Base-by-base conservation (phyloP, 2,329 filamentous ascomycete species). In the Cyclaneusma minus region DNA sequence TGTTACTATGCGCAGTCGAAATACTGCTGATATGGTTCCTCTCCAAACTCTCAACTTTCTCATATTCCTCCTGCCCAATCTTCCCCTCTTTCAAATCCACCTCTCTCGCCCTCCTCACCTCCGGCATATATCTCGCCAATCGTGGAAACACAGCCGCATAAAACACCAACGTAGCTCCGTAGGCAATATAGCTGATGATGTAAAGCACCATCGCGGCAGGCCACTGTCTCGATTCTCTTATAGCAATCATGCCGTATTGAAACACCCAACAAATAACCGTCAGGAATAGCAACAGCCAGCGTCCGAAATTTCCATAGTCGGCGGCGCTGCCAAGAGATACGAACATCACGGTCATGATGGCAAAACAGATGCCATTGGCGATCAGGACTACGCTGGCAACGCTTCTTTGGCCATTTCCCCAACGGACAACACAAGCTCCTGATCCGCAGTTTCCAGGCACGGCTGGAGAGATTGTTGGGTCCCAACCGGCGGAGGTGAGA, bases 1-100 rank as follows among this genome's bases (percentile, higher is more conserved):
- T 54, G 27, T 55, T 55, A 16, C 50, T 53, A 29, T 56, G 52
- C 2, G 51, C 51, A n/a, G 51, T 55, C 3, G 50, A 55, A 6
- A 54, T 44, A 27, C 49, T 54, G 34, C 51, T 53, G 22, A 55
- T 52, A 30, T 55, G 52, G 23, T 54, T 55, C 14, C 43, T 41
- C 27, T 55, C 52, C 32, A 56, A 32, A 7, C 52, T 55, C 29
- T 55, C 51, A 22, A 55, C 47, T 7, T 40, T 45, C 35, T 55
- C 52, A 25, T 55, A 56, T 29, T 52, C 48, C 12, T 41, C 21
- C 31, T 51, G 47, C 7, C 22, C 34, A 7, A 55, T 55, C 24
- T 48, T 54, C 1, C 47, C 48, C 15, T 53, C 48, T 27, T 38
- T 41, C 21, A 55, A 31, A 32, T 56, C 52, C 27, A 52, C 50